Evolutionary conservation across 106 monocot species (phyloP).

Genomic region (Ottelia alismoides): DNA sequence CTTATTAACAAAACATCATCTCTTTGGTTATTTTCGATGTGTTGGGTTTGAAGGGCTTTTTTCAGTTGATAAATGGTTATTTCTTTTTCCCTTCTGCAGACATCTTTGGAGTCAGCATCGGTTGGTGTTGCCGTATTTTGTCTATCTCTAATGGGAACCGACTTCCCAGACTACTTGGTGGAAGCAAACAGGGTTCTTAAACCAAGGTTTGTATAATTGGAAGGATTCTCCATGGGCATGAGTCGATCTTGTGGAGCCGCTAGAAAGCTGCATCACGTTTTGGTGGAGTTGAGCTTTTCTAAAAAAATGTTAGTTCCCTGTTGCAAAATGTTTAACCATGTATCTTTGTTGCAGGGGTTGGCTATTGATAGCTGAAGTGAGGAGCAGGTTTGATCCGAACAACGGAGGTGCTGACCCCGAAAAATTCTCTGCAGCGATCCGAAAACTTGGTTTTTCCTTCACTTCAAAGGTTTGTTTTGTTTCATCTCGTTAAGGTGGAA

Average conservation of each 20-base stretch:
- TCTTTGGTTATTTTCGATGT: too few species aligned
- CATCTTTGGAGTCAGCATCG: conserved; percentile 65
- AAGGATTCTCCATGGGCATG: too few species aligned
- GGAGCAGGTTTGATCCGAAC: conserved; percentile 88
- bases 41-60: too few species aligned
- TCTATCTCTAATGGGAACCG: conserved; percentile 93
- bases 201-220: conserved; percentile 56
- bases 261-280: too few species aligned
- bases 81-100: conserved; percentile 63
- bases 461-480: conserved; percentile 7
- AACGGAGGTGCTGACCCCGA: conserved; percentile 89
- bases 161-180: conserved; percentile 66
- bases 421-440: conserved; percentile 28
- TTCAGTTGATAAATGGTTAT: too few species aligned
- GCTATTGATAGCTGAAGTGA: conserved; percentile 96
- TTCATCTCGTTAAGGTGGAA: background rate
- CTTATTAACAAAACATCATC: too few species aligned
- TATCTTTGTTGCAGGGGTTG: conserved; percentile 77
- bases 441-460: conserved; percentile 11
- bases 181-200: conserved; percentile 93
- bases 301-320: too few species aligned
- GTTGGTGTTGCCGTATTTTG: conserved; percentile 95
- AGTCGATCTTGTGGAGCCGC: too few species aligned
- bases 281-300: too few species aligned
- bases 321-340: too few species aligned